phyloP scores from a whole-genome alignment of 371 early-diverging fungal species.

The Apophysomyces elegans region DNA sequence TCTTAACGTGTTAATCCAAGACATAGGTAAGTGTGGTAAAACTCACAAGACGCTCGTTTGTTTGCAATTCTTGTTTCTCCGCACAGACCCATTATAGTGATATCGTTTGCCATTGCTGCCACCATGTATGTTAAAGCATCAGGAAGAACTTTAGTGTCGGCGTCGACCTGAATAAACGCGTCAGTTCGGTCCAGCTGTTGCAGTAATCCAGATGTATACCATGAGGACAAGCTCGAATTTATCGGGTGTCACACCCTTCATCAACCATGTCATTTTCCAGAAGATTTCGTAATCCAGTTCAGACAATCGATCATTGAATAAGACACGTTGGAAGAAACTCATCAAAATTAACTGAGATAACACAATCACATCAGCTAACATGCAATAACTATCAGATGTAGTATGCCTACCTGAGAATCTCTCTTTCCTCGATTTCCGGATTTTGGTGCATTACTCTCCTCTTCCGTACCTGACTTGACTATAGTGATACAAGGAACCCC shows the following conservation, averaged over 20 bases:
- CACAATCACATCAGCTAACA: no score
- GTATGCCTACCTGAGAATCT: slow-evolving; percentile 66
- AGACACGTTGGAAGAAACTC: slow-evolving; percentile 93
- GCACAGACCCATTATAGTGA: slow-evolving; percentile 85
- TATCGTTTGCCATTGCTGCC: slow-evolving; percentile 83
- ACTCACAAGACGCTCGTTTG: slow-evolving; percentile 81
- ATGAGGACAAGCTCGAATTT: slow-evolving; percentile 91
- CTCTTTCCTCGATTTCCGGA: slow-evolving; percentile 98
- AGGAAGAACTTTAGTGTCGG: slow-evolving; percentile 88
- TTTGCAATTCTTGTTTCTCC: slow-evolving; percentile 90
- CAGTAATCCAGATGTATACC: slow-evolving; percentile 39
- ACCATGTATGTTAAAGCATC: slow-evolving; percentile 82
- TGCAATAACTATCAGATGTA: no score
- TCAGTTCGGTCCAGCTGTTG: no score
- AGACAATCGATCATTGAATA: slow-evolving; percentile 94
- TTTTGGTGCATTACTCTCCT: slow-evolving; percentile 67
- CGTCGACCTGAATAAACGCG: slow-evolving; percentile 65
- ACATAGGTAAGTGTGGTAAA: slow-evolving; percentile 39
- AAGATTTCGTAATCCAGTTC: slow-evolving; percentile 96
- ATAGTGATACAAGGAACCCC: slow-evolving; percentile 87
- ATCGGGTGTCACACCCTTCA: slow-evolving; percentile 85
- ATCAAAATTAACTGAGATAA: slow-evolving; percentile 84
- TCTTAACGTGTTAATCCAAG: slow-evolving; percentile 42
- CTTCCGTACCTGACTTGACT: slow-evolving; percentile 88
- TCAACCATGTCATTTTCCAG: slow-evolving; percentile 82